A percentile compares a stretch with the other conserved stretches of the same genome.
These are phyloP conservation scores for Pythium brassicae DNA, from an alignment of 352 stramenopile species.

Conservation along the genomic window DNA sequence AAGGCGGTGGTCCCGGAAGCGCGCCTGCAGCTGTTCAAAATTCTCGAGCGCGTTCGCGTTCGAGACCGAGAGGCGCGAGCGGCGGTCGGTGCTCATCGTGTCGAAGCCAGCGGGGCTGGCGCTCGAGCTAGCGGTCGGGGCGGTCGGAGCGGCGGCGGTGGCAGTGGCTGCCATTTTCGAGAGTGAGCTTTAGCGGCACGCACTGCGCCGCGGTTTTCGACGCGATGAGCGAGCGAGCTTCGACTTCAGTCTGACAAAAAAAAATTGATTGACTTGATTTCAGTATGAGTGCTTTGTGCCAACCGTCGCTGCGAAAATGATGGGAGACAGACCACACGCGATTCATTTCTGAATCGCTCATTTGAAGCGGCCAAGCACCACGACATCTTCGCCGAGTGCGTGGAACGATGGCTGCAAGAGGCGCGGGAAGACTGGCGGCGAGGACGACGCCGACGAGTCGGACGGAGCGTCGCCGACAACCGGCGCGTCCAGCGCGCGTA, in stretches of 20 bases:
- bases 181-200: constrained; percentile 4
- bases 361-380: constrained; percentile 11
- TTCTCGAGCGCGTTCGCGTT: constrained; percentile 73
- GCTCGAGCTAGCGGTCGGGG: neutral
- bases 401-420: constrained; percentile 17
- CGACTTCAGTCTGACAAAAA: neutral
- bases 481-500: constrained; percentile 36
- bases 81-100: constrained; percentile 3
- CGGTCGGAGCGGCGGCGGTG: neutral
- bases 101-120: too few species aligned
- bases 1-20: constrained; percentile 53
- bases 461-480: constrained; percentile 14
- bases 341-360: neutral
- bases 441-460: neutral
- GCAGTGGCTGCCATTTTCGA: constrained; percentile 12
- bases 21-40: constrained; percentile 48
- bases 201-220: too few species aligned
- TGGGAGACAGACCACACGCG: constrained; percentile 16
- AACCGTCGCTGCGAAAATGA: constrained; percentile 3
- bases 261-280: constrained; percentile 1
- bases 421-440: constrained; percentile 10
- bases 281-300: neutral
- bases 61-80: constrained; percentile 54
- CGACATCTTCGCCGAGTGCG: constrained; percentile 13
- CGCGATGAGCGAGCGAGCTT: neutral